Percentiles rank a stretch among this genome's conserved stretches.
These are phyloP conservation scores for Berberis thunbergii DNA, from an alignment of 164 flowering plant species.

Conservation along the genomic window DNA sequence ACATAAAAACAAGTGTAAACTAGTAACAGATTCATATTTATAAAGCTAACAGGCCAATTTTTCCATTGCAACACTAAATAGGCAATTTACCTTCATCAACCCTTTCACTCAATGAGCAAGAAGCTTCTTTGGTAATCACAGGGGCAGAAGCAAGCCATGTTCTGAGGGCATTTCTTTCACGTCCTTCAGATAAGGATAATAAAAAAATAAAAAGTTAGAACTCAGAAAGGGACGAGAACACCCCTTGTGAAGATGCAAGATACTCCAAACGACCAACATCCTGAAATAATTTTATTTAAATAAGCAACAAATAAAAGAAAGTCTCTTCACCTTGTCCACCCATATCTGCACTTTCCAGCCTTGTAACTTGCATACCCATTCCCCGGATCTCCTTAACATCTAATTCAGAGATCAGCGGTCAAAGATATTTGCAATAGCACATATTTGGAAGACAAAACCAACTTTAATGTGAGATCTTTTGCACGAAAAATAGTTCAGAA, in stretches of 20 bases:
- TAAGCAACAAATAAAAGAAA: background rate
- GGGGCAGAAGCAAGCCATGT: conserved; percentile 64
- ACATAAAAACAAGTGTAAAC: too few species aligned
- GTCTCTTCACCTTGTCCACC: conserved; percentile 37
- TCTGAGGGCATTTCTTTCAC: conserved; percentile 37
- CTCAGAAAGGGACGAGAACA: background rate
- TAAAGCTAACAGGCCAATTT: too few species aligned
- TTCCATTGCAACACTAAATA: background rate
- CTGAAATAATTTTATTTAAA: background rate
- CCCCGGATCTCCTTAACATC: conserved; percentile 88
- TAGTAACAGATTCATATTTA: too few species aligned
- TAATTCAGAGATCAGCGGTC: conserved; percentile 12
- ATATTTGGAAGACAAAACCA: background rate
- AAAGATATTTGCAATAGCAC: background rate
- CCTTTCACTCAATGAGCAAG: conserved; percentile 10
- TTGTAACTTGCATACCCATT: conserved; percentile 82
- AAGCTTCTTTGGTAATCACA: conserved; percentile 14
- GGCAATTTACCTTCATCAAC: conserved; percentile 27
- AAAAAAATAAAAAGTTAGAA: conserved; percentile 6
- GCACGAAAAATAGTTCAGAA: too few species aligned
- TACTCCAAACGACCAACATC: too few species aligned
- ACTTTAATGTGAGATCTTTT: too few species aligned
- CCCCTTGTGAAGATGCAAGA: too few species aligned
- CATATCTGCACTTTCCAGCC: conserved; percentile 62
- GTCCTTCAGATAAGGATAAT: conserved; percentile 28